phyloP scores from a whole-genome alignment of 2,329 filamentous ascomycete species.

The Anthostomella pinea region DNA sequence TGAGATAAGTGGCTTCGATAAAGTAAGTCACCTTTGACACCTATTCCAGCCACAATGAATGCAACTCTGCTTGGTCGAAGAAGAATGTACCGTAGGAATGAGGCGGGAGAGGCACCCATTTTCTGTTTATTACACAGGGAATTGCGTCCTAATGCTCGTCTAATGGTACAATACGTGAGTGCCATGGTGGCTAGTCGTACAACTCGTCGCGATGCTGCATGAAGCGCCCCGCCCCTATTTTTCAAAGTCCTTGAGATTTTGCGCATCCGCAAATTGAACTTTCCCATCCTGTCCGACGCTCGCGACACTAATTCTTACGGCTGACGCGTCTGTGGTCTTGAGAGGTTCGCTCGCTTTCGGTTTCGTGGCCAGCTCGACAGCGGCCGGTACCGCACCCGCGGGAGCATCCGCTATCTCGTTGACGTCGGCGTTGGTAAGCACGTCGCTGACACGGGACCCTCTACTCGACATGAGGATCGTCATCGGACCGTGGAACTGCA shows the following conservation, averaged over 20 bases:
- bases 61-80: too few relatives aligned
- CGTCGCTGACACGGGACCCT: constrained; percentile 74
- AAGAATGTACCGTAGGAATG: too few relatives aligned
- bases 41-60: too few relatives aligned
- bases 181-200: constrained; percentile 13
- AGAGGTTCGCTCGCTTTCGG: constrained; percentile 33
- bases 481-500: constrained; percentile 83
- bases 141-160: neutral
- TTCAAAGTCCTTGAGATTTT: constrained; percentile 54
- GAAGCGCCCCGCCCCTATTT: constrained; percentile 14
- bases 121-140: constrained; percentile 7
- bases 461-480: constrained; percentile 87
- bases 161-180: constrained; percentile 1
- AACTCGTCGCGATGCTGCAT: constrained; percentile 6
- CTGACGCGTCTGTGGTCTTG: constrained; percentile 32
- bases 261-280: constrained; percentile 62
- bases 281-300: constrained; percentile 60
- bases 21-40: too few relatives aligned
- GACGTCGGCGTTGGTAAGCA: constrained; percentile 73
- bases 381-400: constrained; percentile 64
- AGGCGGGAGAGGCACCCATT: too few relatives aligned
- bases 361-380: constrained; percentile 46
- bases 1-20: too few relatives aligned
- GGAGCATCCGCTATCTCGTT: constrained; percentile 87
- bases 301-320: constrained; percentile 53